A percentile compares a stretch with the other conserved stretches of the same genome.
phyloP scores from a whole-genome alignment of 2,329 filamentous ascomycete species.

The Fusarium guadeloupense region DNA sequence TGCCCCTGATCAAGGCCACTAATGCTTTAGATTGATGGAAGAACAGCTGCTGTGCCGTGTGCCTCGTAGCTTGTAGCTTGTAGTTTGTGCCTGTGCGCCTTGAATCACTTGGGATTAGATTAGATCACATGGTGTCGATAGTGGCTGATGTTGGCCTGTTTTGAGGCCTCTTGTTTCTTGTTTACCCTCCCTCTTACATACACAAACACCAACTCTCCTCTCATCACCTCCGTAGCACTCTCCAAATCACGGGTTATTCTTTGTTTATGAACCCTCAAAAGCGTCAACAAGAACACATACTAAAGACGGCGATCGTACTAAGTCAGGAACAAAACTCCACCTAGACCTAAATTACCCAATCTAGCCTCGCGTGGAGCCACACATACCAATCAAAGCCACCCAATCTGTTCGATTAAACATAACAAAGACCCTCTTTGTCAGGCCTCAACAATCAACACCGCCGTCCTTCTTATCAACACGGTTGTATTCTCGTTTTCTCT shows the following conservation, averaged over 20 bases:
- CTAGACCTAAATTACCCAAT: constrained; percentile 13
- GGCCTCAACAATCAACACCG: constrained; percentile 29
- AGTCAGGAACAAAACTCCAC: constrained; percentile 37
- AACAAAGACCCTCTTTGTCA: constrained; percentile 34
- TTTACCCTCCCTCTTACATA: constrained; percentile 3
- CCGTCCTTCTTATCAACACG: constrained; percentile 30
- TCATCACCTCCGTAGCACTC: background rate
- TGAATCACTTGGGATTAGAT: background rate
- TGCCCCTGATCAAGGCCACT: constrained; percentile 1
- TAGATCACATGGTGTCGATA: constrained; percentile 30
- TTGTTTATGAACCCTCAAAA: constrained; percentile 10
- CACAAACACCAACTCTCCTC: background rate
- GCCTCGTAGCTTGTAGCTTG: too few species aligned
- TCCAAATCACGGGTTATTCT: constrained; percentile 3
- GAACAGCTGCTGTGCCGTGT: constrained; percentile 11
- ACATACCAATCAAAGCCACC: constrained; percentile 26
- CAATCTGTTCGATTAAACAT: constrained; percentile 12
- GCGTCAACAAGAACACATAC: constrained; percentile 10
- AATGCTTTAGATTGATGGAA: constrained; percentile 7
- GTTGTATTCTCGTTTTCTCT: too few species aligned
- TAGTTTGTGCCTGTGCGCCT: background rate
- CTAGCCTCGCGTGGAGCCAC: constrained; percentile 27
- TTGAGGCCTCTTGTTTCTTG: constrained; percentile 20
- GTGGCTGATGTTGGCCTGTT: constrained; percentile 19
- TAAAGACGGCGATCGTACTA: constrained; percentile 18